Base-by-base conservation (phyloP, 148 eudicot species). In the Nyssa sinensis region DNA sequence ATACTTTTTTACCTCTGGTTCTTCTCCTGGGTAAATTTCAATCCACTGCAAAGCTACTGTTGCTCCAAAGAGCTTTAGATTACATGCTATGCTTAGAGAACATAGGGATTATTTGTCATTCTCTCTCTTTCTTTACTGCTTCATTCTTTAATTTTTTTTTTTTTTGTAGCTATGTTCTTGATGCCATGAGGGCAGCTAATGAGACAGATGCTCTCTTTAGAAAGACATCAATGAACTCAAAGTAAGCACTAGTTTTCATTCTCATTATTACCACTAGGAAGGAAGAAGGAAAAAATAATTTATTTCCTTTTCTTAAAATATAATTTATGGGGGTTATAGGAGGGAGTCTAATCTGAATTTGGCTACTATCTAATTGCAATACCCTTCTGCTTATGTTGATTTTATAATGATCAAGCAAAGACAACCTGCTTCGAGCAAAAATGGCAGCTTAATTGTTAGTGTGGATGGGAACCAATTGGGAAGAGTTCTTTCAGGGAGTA, bases 1-100 rank as follows among this genome's bases (percentile, higher is more conserved):
- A 60, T 95, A 90, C 78, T 92, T 95, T 68, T 35, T 89, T 44
- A 90, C 98, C 1, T 76, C 97, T 47, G 84, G 90, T 80, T 85
- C 98, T 59, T 92, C 97, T 76, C 98, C 97, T 3, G 98, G 97
- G 98, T 92, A 90, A 75, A 23, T 29, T n/a, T 73, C 59, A 35
- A 6, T 31, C 30, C 31, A 16, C 74, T 41, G 8, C 10, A 35
- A 23, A 31, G 44, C 58, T 67, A 37, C 62, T 30, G 30, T 32
- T 39, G 44, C 64, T 73, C 23, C 28, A 24, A 35, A 27, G 17
- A 33, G 14, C 31, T 62, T 10, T 35, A 31, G 13, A 62, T 25
- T 77, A 69, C 30, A 49, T 17, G 29, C 53, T 41, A 27, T 64
- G 14, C 49, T 44, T 49, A n/a, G 5, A 66, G 57, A 28, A 66